phyloP scores from a whole-genome alignment of 371 early-diverging fungal species.

The Mortierella sp. region DNA sequence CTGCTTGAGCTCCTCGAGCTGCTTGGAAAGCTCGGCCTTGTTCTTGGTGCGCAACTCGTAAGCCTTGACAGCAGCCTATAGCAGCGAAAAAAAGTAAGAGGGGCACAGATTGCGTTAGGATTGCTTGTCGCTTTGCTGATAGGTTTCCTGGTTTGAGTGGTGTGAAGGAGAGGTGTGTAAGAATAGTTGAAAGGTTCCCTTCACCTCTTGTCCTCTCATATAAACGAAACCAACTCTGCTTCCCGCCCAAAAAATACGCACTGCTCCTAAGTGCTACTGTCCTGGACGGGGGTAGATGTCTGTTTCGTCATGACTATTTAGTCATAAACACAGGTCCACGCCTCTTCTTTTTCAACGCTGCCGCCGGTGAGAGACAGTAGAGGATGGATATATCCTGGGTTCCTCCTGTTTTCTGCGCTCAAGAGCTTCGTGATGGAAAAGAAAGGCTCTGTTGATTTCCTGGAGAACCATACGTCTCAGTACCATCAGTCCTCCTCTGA shows the following conservation, averaged over 20 bases:
- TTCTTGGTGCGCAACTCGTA: constrained; percentile 91
- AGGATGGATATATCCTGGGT: neutral
- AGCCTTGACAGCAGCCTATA: constrained; percentile 86
- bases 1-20: constrained; percentile 92
- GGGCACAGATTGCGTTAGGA: neutral
- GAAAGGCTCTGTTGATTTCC: too few species aligned
- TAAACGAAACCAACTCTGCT: neutral
- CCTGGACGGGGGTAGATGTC: constrained; percentile 6
- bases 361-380: neutral
- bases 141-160: neutral
- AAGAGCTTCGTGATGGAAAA: neutral
- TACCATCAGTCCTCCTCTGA: too few species aligned
- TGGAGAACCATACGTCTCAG: too few species aligned
- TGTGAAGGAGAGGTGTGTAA: too few species aligned
- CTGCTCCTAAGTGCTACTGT: neutral
- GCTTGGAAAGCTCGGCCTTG: constrained; percentile 90
- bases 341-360: neutral
- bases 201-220: neutral
- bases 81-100: neutral
- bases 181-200: neutral
- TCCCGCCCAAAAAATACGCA: neutral
- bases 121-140: neutral
- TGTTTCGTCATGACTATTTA: constrained; percentile 13
- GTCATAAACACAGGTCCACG: neutral
- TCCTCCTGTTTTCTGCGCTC: neutral